Conservation (phyloP, 352 stramenopile genomes). For the Globisporangium okanoganense region DNA sequence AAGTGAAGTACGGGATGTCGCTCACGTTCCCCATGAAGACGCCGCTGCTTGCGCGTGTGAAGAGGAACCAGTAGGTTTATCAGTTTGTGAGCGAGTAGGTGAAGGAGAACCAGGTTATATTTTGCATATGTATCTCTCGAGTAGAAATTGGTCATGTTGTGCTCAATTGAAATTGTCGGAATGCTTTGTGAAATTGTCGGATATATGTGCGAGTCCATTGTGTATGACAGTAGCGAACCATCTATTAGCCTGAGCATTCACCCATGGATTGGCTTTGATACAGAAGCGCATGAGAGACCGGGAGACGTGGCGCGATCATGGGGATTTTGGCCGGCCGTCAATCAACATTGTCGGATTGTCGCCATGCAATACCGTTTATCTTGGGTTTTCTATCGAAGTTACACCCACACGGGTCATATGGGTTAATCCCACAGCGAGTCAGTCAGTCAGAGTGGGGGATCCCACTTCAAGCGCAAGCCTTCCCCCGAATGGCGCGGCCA, state of each 20-base stretch:
- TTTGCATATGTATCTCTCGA: background rate
- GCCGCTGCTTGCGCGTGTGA: background rate
- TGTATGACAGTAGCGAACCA: too few species aligned
- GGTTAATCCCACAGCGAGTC: background rate
- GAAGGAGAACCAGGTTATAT: background rate
- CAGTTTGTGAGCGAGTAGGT: background rate
- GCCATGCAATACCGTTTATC: too few species aligned
- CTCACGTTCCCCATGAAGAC: constrained; percentile 10
- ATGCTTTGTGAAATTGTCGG: background rate
- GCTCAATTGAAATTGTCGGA: background rate
- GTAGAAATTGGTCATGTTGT: background rate
- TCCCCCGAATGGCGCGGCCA: background rate
- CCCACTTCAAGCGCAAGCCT: too few species aligned
- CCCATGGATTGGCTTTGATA: too few species aligned
- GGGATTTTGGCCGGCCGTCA: too few species aligned
- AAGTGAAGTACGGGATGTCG: constrained; percentile 14
- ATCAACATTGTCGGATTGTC: too few species aligned
- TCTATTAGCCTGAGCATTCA: too few species aligned
- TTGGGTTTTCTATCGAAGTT: too few species aligned
- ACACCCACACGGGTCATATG: background rate
- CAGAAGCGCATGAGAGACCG: too few species aligned
- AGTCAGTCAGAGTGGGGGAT: background rate
- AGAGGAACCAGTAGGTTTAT: background rate
- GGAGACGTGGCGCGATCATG: too few species aligned
- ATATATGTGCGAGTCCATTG: background rate